Evolutionary conservation across 495 filamentous ascomycete species (phyloP).

Genomic region (Xylaria nigripes): DNA sequence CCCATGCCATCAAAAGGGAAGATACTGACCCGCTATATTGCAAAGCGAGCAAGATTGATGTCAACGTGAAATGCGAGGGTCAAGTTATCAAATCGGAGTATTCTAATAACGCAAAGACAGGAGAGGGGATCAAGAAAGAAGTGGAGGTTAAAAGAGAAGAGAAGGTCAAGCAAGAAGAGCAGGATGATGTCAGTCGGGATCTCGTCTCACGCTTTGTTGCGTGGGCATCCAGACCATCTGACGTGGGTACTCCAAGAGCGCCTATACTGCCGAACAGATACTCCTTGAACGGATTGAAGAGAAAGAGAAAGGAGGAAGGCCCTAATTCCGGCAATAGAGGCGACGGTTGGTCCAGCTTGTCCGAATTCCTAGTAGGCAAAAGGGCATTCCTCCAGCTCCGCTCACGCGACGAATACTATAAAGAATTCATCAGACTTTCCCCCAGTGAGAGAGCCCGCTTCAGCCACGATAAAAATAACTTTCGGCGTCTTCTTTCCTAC

Average conservation of each 20-base stretch:
- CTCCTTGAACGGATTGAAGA: background rate
- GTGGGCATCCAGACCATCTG: too few relatives aligned
- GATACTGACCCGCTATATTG: background rate
- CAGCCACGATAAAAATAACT: slow-evolving; percentile 19
- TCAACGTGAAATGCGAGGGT: too few relatives aligned
- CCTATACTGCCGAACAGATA: background rate
- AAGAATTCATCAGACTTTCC: slow-evolving; percentile 14
- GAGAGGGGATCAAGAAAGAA: background rate
- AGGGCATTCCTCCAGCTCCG: slow-evolving; percentile 6
- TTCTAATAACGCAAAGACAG: too few relatives aligned
- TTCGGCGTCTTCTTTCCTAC: slow-evolving; percentile 18
- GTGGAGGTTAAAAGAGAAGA: background rate
- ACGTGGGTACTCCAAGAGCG: background rate
- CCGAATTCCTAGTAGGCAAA: background rate
- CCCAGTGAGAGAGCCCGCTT: slow-evolving; percentile 3
- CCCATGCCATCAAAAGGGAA: background rate
- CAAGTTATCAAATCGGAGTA: too few relatives aligned
- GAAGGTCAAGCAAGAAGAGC: too few relatives aligned
- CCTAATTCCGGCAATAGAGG: background rate
- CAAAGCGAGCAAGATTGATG: background rate
- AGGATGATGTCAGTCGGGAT: too few relatives aligned
- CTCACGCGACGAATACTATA: slow-evolving; percentile 13
- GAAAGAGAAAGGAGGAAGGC: background rate
- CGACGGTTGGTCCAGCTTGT: background rate
- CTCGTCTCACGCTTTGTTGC: too few relatives aligned